Evolutionary conservation across 176 grass and related monocot species (phyloP).

Genomic region (Carex scoparia): DNA sequence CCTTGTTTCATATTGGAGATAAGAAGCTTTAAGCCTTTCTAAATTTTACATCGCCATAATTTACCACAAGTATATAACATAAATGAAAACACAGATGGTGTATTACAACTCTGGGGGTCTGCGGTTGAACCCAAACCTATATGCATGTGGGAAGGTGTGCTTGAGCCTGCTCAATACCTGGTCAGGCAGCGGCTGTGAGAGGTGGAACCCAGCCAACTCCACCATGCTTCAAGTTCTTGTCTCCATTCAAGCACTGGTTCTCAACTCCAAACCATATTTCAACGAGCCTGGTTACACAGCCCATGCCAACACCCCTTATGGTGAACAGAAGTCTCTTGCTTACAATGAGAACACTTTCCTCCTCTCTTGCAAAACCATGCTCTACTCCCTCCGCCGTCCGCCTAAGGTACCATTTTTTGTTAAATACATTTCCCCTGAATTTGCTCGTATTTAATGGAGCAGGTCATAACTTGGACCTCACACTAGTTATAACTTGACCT

Average conservation of each 20-base stretch:
- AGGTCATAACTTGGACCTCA: not conserved
- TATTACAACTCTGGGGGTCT: constrained; percentile 72
- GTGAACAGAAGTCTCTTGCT: constrained; percentile 44
- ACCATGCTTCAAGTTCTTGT: constrained; percentile 62
- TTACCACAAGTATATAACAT: not conserved
- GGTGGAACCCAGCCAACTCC: constrained; percentile 51
- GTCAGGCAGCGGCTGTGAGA: constrained; percentile 55
- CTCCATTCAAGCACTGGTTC: constrained; percentile 74
- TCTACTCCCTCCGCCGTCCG: constrained; percentile 51
- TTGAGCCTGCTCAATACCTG: constrained; percentile 88
- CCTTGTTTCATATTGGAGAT: not conserved
- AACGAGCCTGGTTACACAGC: constrained; percentile 55
- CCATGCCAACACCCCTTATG: constrained; percentile 35
- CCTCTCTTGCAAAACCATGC: constrained; percentile 70
- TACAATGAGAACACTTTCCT: constrained; percentile 68
- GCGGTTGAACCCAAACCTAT: constrained; percentile 80
- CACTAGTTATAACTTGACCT: not conserved
- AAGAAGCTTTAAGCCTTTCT: not conserved
- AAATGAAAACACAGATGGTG: constrained; percentile 44
- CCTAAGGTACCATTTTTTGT: constrained; percentile 47
- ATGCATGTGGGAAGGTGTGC: constrained; percentile 62
- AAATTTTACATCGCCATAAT: not conserved
- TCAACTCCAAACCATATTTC: constrained; percentile 76
- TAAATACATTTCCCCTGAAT: not conserved
- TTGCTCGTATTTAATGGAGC: not conserved